Base-by-base conservation (phyloP, 768 basidiomycete genomes). In the Tulasnella sp. region DNA sequence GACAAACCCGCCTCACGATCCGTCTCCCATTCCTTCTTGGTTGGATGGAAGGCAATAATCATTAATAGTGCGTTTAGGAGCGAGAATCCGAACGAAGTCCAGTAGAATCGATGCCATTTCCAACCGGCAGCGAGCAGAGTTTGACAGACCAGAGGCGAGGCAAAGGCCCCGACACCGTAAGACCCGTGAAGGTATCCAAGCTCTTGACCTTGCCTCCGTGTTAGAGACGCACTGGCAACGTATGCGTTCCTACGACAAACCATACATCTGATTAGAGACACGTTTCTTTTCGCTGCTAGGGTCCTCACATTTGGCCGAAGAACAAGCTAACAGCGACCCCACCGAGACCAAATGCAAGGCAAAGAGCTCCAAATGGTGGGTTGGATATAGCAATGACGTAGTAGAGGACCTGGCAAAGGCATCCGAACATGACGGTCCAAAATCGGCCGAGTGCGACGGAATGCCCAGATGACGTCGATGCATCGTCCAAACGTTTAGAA, bases 91-190 rank as follows among this genome's bases (percentile, higher is more conserved):
- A 90, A 84, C 3, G 89, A 89, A 40, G 88, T 89, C 76, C 86
- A 86, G 81, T 90, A 91, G 79, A 90, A 91, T 67, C 87, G 83
- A 26, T 81, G 82, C 89, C 90, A 90, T 5, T 87, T 87, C 72
- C 88, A 83, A 6, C 89, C 88, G 11, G 82, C 83, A 1, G 87
- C 86, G 11, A 89, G 84, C 39, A 89, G 81, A 1, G 86, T 84
- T 80, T 90, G 89, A 80, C 89, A 89, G 32, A 90, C 85, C 5
- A 91, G 83, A 2, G 90, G 90, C 3, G 89, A 87, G n/a, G 84
- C 82, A 72, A 88, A 87, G 0, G 86, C 87, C 20, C 90, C 74
- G 23, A 75, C 55, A 55, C 73, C 32, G 70, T 78, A 89, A 39
- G 84, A 81, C 7, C 86, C 88, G 80, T 85, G 88, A 26, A 87